Evolutionary conservation across 2,329 filamentous ascomycete genomes (phyloP).

Genomic region (Xylariaceae sp.): DNA sequence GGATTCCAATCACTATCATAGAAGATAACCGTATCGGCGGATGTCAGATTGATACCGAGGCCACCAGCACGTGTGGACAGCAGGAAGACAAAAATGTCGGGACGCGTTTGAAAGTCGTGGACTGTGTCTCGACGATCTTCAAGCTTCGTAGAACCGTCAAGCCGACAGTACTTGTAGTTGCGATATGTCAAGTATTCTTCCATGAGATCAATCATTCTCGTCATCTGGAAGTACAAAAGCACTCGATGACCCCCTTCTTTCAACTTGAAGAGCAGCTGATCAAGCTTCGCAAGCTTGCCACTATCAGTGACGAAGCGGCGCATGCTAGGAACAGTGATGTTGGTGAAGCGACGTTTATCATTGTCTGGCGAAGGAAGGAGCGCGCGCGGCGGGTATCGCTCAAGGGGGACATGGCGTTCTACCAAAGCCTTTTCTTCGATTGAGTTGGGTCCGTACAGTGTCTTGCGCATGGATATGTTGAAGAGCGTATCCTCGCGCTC

Average conservation of each 20-base stretch:
- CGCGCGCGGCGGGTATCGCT: constrained; percentile 66
- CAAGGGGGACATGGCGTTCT: constrained; percentile 71
- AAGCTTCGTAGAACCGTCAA: constrained; percentile 96
- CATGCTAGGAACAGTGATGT: constrained; percentile 95
- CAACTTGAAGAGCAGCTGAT: constrained; percentile 84
- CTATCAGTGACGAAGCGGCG: constrained; percentile 96
- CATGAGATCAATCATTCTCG: constrained; percentile 98
- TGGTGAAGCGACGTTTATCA: constrained; percentile 83
- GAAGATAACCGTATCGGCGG: constrained; percentile 98
- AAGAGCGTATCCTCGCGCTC: constrained; percentile 81
- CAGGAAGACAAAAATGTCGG: constrained; percentile 96
- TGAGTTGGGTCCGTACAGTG: constrained; percentile 71
- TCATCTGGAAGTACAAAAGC: constrained; percentile 99
- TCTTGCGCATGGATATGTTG: constrained; percentile 76
- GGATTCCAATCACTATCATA: constrained; percentile 99
- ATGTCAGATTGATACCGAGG: constrained; percentile 95
- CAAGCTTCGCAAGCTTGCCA: constrained; percentile 91
- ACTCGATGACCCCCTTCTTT: constrained; percentile 94
- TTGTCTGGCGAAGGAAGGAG: constrained; percentile 81
- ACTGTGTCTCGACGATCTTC: constrained; percentile 97
- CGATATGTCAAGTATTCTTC: constrained; percentile 98
- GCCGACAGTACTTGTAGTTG: constrained; percentile 97
- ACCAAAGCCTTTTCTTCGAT: constrained; percentile 77
- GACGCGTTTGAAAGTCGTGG: constrained; percentile 91
- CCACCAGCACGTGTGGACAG: constrained; percentile 95